phyloP scores from a whole-genome alignment of 2,329 filamentous ascomycete genomes.

The Aquanectria penicillioides region DNA sequence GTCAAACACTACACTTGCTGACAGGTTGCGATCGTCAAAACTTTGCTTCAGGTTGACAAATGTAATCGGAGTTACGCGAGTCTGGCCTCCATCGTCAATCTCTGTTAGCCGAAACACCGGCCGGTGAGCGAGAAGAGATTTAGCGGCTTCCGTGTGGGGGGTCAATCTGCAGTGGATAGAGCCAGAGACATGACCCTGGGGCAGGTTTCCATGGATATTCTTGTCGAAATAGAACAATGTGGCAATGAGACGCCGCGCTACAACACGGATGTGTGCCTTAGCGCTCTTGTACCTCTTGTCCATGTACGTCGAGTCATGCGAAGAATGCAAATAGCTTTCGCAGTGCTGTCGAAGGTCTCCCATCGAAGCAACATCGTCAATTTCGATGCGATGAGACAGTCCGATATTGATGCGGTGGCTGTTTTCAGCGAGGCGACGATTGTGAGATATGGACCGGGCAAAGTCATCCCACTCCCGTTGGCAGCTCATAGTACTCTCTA shows the following conservation, averaged over 20 bases:
- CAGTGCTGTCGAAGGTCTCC: background rate
- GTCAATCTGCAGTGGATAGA: too few relatives aligned
- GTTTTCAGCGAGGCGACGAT: background rate
- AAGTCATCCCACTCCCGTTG: conserved; percentile 5
- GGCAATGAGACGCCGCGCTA: background rate
- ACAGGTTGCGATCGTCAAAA: background rate
- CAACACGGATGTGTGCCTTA: background rate
- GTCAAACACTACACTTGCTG: background rate
- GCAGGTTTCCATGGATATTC: background rate
- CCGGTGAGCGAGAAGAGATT: background rate
- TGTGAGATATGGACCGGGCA: too few relatives aligned
- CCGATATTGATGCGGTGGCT: background rate
- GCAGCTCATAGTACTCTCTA: background rate
- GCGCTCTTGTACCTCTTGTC: background rate
- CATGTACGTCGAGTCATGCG: background rate
- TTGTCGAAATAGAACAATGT: background rate
- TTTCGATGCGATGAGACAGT: background rate
- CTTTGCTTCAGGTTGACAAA: background rate
- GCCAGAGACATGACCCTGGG: too few relatives aligned
- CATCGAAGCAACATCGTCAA: background rate
- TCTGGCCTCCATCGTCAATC: background rate
- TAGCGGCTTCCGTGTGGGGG: background rate
- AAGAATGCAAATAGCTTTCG: background rate
- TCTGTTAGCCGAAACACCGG: background rate
- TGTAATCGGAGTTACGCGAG: background rate